Evolutionary conservation across 2,329 filamentous ascomycete genomes (phyloP).

Genomic region (Trichoderma breve): DNA sequence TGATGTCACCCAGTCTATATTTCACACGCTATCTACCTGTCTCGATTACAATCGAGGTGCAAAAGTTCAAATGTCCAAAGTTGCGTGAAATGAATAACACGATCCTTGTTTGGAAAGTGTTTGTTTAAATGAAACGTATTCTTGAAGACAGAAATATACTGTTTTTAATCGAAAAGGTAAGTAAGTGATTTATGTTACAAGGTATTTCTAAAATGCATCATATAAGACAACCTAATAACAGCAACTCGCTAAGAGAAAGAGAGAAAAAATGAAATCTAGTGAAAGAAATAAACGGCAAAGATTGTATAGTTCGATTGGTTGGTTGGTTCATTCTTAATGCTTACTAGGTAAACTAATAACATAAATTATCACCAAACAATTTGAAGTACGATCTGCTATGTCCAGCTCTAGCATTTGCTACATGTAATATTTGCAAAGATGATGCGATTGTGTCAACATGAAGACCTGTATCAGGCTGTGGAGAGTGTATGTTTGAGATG

Average conservation of each 20-base stretch:
- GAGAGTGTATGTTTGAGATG: background rate
- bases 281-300: too few species aligned
- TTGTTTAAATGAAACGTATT: background rate
- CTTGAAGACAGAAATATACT: background rate
- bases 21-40: too few species aligned
- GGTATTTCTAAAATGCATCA: background rate
- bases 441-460: background rate
- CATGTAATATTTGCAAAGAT: background rate
- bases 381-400: background rate
- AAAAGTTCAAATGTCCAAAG: too few species aligned
- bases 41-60: too few species aligned
- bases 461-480: background rate
- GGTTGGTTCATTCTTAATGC: too few species aligned
- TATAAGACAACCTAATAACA: too few species aligned
- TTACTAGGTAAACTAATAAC: too few species aligned
- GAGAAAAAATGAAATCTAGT: too few species aligned
- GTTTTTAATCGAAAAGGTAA: background rate
- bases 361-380: background rate
- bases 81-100: too few species aligned
- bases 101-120: background rate
- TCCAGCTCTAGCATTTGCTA: background rate
- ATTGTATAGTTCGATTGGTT: too few species aligned
- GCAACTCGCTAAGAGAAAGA: too few species aligned
- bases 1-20: too few species aligned
- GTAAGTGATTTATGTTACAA: background rate